Base-by-base conservation (phyloP, 2,329 filamentous ascomycete species). In the Aspergillus terreus region DNA sequence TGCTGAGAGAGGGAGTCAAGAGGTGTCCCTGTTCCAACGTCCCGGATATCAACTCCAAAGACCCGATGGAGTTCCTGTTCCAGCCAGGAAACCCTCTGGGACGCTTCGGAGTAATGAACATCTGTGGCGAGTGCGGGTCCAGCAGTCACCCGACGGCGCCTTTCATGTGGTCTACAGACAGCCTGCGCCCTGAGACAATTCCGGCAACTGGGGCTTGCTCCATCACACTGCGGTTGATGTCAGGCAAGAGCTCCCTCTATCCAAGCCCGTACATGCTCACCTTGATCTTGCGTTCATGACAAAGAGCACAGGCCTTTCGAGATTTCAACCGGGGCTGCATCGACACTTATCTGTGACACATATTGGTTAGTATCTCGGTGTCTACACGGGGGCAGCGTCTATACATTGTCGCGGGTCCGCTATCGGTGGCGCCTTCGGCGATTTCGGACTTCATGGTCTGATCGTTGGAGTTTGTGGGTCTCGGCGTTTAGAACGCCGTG, bases 231-330 rank as follows among this genome's bases (percentile, higher is more conserved):
- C 21, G 11, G 17, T 36, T 21, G 14, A 9, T 4, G 35, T 47
- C 21, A 47, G 32, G 15, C 5, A 19, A 19, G 15, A 4, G 35
- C 14, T 38, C 15, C 15, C 2, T n/a, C 35, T 38, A 7, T 7
- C 17, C 14, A 9, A 2, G 14, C 12, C 12, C 14, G 1, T 23
- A 3, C 6, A 42, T 23, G 17, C 44, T 36, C 17, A 47, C 44
- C 32, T 36, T 35, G 15, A 47, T 47, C 44, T 47, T 47, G 21
- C 44, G 44, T 47, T 47, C 44, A 36, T 47, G 44, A 23, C 44
- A 47, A 4, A 47, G 44, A 47, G 44, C 44, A 47, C 44, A 47
- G 30, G 44, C 44, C 32, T 47, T 47, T 6, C 44, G 44, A 23
- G 44, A 47, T 23, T 38, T 47, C n/a, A 23, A 11, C 12, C 44